phyloP scores from a whole-genome alignment of 805 yeast genomes.

The Candida easanensis region DNA sequence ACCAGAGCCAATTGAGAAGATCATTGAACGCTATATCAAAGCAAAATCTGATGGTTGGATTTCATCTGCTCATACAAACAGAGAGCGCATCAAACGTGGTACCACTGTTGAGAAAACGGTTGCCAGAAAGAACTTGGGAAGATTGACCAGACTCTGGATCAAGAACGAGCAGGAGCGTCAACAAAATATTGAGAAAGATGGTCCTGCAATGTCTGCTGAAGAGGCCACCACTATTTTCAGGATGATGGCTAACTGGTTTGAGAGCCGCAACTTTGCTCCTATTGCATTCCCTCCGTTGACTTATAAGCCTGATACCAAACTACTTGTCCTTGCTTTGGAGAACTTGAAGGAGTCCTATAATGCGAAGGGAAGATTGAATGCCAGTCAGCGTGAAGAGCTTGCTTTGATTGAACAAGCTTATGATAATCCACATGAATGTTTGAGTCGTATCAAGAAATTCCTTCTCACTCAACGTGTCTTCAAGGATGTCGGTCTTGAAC shows the following conservation, averaged over 20 bases:
- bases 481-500: conserved; percentile 80
- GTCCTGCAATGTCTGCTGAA: conserved; percentile 81
- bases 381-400: conserved; percentile 87
- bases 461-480: conserved; percentile 87
- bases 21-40: conserved; percentile 84
- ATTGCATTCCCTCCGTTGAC: conserved; percentile 92
- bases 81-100: conserved; percentile 88
- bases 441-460: conserved; percentile 78
- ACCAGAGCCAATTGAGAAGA: conserved; percentile 84
- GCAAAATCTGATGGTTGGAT: conserved; percentile 98
- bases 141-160: conserved; percentile 89
- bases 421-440: conserved; percentile 93
- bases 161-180: conserved; percentile 91
- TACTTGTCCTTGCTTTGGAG: conserved; percentile 86
- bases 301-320: conserved; percentile 90
- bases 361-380: conserved; percentile 73
- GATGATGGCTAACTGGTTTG: conserved; percentile 90
- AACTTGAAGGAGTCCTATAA: conserved; percentile 77
- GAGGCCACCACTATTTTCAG: conserved; percentile 87
- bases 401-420: conserved; percentile 94
- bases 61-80: conserved; percentile 85
- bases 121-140: conserved; percentile 88
- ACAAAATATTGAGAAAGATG: conserved; percentile 70
- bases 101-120: conserved; percentile 92
- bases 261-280: conserved; percentile 75